Evolutionary conservation across 2,329 filamentous ascomycete species (phyloP), one percentile per base, ranked within the genome.

Genomic region (Colletotrichum karsti): DNA sequence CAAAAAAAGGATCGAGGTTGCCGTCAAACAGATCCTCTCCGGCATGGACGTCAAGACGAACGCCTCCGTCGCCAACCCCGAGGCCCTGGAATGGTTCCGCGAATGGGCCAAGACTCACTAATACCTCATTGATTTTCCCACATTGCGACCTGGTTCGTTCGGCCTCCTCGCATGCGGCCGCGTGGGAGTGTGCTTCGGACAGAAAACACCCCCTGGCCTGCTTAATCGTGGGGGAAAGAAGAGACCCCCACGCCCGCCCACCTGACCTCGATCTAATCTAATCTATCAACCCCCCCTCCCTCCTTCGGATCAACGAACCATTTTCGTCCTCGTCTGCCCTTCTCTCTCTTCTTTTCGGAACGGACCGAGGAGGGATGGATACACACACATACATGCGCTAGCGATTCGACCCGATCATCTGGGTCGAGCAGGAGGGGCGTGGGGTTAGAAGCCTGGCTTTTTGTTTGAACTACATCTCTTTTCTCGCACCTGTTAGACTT

Each of bases 21-120:
- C 94, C 0, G 95, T 98, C 6, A 98, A 98, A 84, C 95, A 98
- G 80, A 98, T 98, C 48, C 82, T 99, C 2, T 97, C 93, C 28
- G 95, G 95, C 0, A 83, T 95, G 79, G 89, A 93, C 58, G 90
- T 98, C 71, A 95, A 94, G 83, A 96, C 93, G 0, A 94, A 94
- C 54, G 94, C 95, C 0, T 97, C 93, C 75, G 95, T 98, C n/a
- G 93, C 94, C 5, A 98, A 98, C 78, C 91, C 93, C 2, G 92
- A 91, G 72, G 94, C 95, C 71, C 80, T 99, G 72, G 91, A 93
- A 42, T 98, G 94, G 92, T 98, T 98, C 80, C 87, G 89, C 71
- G 81, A 86, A 33, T 98, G 95, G 95, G 88, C 91, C 12, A 82
- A 79, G 69, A 81, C 81, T 56, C 83, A 92, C 22, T 81, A 70